These are phyloP conservation scores for Moesziomyces sp. DNA, from an alignment of 1,284 basidiomycete genomes.

Conservation along the genomic window DNA sequence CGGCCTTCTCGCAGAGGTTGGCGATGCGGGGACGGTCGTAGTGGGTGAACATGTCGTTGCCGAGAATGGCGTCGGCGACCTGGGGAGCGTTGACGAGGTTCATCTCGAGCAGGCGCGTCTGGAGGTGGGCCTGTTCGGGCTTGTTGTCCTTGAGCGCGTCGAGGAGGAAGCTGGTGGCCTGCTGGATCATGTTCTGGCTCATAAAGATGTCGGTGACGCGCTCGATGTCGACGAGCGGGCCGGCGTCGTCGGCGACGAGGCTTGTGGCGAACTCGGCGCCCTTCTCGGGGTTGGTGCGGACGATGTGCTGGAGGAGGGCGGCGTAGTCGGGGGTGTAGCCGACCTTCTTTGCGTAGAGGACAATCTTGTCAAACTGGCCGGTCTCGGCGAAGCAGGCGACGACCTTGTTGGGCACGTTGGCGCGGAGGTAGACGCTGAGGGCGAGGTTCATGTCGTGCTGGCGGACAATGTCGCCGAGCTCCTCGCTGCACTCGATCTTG, in stretches of 20 bases:
- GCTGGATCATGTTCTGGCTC: slow-evolving; percentile 99
- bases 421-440: slow-evolving; percentile 96
- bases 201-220: slow-evolving; percentile 86
- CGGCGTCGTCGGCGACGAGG: slow-evolving; percentile 90
- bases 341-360: slow-evolving; percentile 98
- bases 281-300: slow-evolving; percentile 96
- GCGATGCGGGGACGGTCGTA: slow-evolving; percentile 97
- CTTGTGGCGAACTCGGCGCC: slow-evolving; percentile 97
- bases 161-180: slow-evolving; percentile 95
- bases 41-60: slow-evolving; percentile 98
- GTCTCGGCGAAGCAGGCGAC: slow-evolving; percentile 97
- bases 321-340: slow-evolving; percentile 94
- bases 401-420: slow-evolving; percentile 98
- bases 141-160: slow-evolving; percentile 99
- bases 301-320: slow-evolving; percentile 93
- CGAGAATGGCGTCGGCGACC: slow-evolving; percentile 98
- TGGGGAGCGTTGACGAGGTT: slow-evolving; percentile 97
- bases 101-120: slow-evolving; percentile 97
- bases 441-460: slow-evolving; percentile 96
- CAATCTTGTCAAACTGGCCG: slow-evolving; percentile 97
- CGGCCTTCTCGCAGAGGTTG: slow-evolving; percentile 98
- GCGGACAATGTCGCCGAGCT: slow-evolving; percentile 97
- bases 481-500: slow-evolving; percentile 98
- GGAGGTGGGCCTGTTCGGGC: slow-evolving; percentile 94
- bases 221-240: slow-evolving; percentile 93